A percentile compares a stretch with the other conserved stretches of the same genome.
Conservation (phyloP, 768 basidiomycete genomes). For the Pulveroboletus sp. region DNA sequence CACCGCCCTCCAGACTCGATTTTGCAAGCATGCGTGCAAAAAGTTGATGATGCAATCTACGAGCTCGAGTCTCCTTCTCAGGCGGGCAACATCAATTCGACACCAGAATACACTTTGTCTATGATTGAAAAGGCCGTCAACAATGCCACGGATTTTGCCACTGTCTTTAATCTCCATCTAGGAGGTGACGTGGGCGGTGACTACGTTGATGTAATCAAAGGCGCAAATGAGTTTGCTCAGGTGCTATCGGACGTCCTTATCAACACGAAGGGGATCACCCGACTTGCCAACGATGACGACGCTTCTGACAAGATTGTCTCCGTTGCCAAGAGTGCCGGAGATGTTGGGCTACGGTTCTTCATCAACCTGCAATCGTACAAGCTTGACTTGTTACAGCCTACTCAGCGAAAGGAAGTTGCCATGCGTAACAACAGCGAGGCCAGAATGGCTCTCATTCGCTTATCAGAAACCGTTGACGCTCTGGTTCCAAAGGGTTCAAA, state of each 20-base stretch:
- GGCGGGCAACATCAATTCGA: constrained; percentile 93
- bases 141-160: constrained; percentile 95
- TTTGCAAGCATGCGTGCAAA: constrained; percentile 91
- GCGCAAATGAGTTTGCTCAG: constrained; percentile 95
- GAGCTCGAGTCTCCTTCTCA: constrained; percentile 95
- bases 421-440: constrained; percentile 87
- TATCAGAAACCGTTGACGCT: constrained; percentile 83
- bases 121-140: constrained; percentile 97
- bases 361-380: constrained; percentile 95
- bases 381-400: constrained; percentile 70
- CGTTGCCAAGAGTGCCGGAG: constrained; percentile 82
- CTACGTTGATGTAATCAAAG: constrained; percentile 96
- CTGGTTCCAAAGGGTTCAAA: constrained; percentile 83
- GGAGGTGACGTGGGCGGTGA: constrained; percentile 86
- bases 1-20: constrained; percentile 73
- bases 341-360: constrained; percentile 88
- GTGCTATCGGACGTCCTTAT: constrained; percentile 86
- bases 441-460: constrained; percentile 73
- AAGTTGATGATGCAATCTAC: constrained; percentile 96
- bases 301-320: constrained; percentile 85
- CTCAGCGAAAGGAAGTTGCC: constrained; percentile 78
- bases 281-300: constrained; percentile 86
- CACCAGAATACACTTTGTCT: constrained; percentile 95
- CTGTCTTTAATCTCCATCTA: constrained; percentile 87
- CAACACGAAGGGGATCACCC: constrained; percentile 94